Evolutionary conservation across 1,284 basidiomycete species (phyloP), one percentile per base, ranked within the genome.

Genomic region (Pisolithus thermaeus): DNA sequence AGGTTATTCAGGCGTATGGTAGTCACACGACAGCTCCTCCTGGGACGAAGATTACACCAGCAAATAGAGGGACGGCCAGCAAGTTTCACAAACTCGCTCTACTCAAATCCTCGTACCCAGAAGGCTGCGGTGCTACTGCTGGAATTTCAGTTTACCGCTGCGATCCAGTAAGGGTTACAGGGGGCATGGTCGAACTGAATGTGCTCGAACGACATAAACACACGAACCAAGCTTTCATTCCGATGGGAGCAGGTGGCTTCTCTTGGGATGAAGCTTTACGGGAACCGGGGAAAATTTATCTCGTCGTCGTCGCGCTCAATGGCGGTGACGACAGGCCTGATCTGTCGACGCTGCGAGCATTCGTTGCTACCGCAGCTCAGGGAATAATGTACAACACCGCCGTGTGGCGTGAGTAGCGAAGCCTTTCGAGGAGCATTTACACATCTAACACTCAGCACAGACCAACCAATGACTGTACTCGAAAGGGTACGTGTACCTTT

Each of bases 11-110:
- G 69, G 92, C 86, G 3, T 92, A 90, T 66, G 68, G 74, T 0
- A 83, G 88, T 62, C 75, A 78, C 38, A 69, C 81, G 46, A 78
- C 83, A 11, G 79, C 76, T n/a, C 84, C 86, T 2, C 80, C 79
- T 47, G 81, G 79, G 27, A 80, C 80, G 37, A 79, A 78, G 59
- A 79, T 92, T 45, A 94, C 88, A 3, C 71, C 77, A 20, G 93
- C 91, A 14, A 97, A 97, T 69, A 86, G 82, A 60, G 92, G 89
- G 37, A 90, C 91, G 1, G 95, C 94, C 1, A 77, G 70, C 58
- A 97, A 97, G 70, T 96, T 88, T 71, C 90, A 96, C 73, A 88
- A 92, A 65, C 77, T 97, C 25, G 80, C 89, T 2, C 71, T 83
- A 4, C 69, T 91, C 35, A 68, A 72, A 18, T 76, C 82, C 5